Evolutionary conservation across 2,329 filamentous ascomycete genomes (phyloP), one percentile per base, ranked within the genome.

Genomic region (Pseudocercospora cruenta): DNA sequence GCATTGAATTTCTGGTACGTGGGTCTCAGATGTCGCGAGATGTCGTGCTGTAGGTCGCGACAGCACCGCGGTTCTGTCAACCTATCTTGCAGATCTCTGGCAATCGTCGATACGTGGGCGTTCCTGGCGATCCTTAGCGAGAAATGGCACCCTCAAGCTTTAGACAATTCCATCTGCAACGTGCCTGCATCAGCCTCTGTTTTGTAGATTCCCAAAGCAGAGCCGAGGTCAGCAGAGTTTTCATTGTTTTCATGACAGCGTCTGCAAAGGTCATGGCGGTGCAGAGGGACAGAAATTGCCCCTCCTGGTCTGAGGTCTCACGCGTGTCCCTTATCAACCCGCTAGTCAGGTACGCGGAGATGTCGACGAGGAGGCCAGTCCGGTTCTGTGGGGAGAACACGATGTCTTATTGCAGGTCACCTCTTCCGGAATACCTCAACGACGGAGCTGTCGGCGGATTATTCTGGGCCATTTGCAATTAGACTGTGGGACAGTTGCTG

Each of bases 91-190:
- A 51, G 47, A 24, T 51, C 21, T 22, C 47, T 14, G n/a, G 19
- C 49, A 53, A 53, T 53, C 49, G 49, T 53, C 49, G 49, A 53
- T 53, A 24, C 49, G 49, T 26, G 47, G 47, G n/a, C 22, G 43
- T 45, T 45, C 21, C n/a, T 51, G 47, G 47, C 47, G 47, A 51
- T 51, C 47, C 24, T 22, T n/a, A 19, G 21, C 47, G 47, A 31
- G n/a, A 24, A 21, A 12, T 21, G 47, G 47, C 47, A 21, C 1
- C 3, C 19, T 21, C 16, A 45, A 21, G 14, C 43, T 16, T 12
- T 53, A 21, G 12, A 53, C 19, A 22, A 53, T 22, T 28, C 12
- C 19, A 10, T 16, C 12, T 53, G 12, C 49, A 53, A 53, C 49
- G 49, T 26, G 7, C 19, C 49, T 53, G 49, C 49, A 26, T 53